A percentile compares a stretch with the other conserved stretches of the same genome.
phyloP scores from a whole-genome alignment of 345 rosid species.

The Salix viminalis region DNA sequence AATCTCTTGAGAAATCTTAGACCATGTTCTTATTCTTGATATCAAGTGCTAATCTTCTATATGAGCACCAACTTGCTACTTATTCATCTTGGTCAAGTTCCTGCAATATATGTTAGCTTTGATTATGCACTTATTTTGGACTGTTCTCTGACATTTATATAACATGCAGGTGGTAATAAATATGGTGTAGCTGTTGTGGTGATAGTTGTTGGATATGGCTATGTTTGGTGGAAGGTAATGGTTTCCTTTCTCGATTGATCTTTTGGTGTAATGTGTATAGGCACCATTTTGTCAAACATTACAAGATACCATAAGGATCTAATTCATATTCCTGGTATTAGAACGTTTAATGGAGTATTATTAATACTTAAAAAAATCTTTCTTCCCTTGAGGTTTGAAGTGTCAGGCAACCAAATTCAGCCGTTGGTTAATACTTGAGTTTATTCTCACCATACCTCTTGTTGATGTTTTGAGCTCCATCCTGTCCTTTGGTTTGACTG shows the following conservation, averaged over 20 bases:
- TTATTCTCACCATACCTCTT: background rate
- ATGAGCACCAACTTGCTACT: background rate
- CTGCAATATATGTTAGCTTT: slow-evolving; percentile 7
- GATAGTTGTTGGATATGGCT: slow-evolving; percentile 61
- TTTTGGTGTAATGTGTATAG: background rate
- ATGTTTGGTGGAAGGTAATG: slow-evolving; percentile 79
- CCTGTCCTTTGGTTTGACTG: slow-evolving; percentile 1
- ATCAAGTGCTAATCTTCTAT: background rate
- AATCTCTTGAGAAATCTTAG: background rate
- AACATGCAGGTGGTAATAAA: slow-evolving; percentile 46
- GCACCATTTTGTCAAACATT: background rate
- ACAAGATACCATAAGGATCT: background rate
- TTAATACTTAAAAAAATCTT: background rate
- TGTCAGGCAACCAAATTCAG: background rate
- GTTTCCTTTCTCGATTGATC: background rate
- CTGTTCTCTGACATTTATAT: background rate
- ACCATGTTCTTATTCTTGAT: background rate
- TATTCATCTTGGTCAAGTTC: background rate
- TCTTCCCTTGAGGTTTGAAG: background rate
- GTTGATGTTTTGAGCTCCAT: background rate
- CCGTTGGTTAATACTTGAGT: slow-evolving; percentile 1
- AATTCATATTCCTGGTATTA: background rate
- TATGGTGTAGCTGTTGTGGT: slow-evolving; percentile 49
- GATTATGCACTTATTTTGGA: background rate
- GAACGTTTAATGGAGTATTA: background rate